phyloP scores from a whole-genome alignment of 2,329 filamentous ascomycete genomes.

The Hymenoscyphus occultus region DNA sequence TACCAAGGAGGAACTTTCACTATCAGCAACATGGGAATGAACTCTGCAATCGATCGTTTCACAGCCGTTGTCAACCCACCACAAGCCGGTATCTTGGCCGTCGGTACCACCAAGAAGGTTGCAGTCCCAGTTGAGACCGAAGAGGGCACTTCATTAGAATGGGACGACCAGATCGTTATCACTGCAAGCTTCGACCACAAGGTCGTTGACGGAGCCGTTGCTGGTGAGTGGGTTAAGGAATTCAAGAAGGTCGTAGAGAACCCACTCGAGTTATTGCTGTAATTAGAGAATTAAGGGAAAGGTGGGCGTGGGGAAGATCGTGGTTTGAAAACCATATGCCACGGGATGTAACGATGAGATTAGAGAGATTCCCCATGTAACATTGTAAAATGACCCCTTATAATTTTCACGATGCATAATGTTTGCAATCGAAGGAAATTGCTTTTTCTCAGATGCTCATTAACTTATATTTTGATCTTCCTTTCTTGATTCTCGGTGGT shows the following conservation, averaged over 20 bases:
- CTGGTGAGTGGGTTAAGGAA: conserved; percentile 94
- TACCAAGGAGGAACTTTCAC: conserved; percentile 99
- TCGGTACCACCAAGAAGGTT: conserved; percentile 94
- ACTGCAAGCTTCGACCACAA: conserved; percentile 98
- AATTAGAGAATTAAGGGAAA: conserved; percentile 14
- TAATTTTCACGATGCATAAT: conserved; percentile 9
- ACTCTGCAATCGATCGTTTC: conserved; percentile 91
- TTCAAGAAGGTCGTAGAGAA: conserved; percentile 98
- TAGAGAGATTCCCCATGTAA: conserved; percentile 22
- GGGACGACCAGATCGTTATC: conserved; percentile 95
- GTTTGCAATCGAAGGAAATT: conserved; percentile 9
- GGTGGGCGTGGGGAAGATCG: background rate
- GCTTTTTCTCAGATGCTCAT: background rate
- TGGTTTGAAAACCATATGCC: background rate
- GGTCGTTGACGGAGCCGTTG: conserved; percentile 93
- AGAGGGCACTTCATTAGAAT: conserved; percentile 75
- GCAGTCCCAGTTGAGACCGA: conserved; percentile 82
- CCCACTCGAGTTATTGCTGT: conserved; percentile 91
- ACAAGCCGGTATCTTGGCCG: conserved; percentile 90
- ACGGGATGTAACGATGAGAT: conserved; percentile 11
- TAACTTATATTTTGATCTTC: no score
- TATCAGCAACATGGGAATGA: conserved; percentile 99
- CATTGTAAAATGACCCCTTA: conserved; percentile 16
- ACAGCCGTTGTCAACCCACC: conserved; percentile 99
- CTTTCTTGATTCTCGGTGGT: no score